Conservation (phyloP, 331 rosid genomes). For the Pyracantha coccinea region DNA sequence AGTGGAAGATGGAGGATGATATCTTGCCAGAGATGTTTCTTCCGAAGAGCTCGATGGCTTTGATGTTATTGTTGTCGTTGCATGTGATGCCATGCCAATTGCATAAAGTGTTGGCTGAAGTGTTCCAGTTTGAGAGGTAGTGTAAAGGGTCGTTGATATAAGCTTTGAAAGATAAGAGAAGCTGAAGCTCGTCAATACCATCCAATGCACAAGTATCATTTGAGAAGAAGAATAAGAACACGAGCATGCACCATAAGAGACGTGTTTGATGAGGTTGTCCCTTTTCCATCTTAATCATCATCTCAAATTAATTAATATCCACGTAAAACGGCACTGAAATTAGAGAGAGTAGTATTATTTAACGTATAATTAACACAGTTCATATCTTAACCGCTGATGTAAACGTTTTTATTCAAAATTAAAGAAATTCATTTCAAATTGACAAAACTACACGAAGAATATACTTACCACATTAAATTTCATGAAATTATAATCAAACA, state of each 20-base stretch:
- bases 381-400: too few relatives aligned
- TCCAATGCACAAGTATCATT: conserved; percentile 16
- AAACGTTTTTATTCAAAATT: too few relatives aligned
- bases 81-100: conserved; percentile 68
- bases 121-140: conserved; percentile 65
- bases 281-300: conserved; percentile 34
- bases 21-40: conserved; percentile 56
- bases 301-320: neutral
- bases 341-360: neutral
- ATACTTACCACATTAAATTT: neutral
- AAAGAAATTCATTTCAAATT: too few relatives aligned
- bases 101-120: conserved; percentile 34
- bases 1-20: conserved; percentile 42
- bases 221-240: conserved; percentile 15
- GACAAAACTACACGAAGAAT: neutral
- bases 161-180: conserved; percentile 70
- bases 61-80: conserved; percentile 32
- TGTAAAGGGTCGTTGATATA: conserved; percentile 48
- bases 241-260: conserved; percentile 17
- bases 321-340: neutral
- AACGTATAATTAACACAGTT: neutral
- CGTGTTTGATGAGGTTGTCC: conserved; percentile 15
- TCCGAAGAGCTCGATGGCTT: conserved; percentile 37
- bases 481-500: neutral
- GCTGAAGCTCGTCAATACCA: conserved; percentile 27